Percentiles rank a stretch among this genome's conserved stretches.
phyloP scores from a whole-genome alignment of 2,329 filamentous ascomycete species.

The Xylariales sp. region DNA sequence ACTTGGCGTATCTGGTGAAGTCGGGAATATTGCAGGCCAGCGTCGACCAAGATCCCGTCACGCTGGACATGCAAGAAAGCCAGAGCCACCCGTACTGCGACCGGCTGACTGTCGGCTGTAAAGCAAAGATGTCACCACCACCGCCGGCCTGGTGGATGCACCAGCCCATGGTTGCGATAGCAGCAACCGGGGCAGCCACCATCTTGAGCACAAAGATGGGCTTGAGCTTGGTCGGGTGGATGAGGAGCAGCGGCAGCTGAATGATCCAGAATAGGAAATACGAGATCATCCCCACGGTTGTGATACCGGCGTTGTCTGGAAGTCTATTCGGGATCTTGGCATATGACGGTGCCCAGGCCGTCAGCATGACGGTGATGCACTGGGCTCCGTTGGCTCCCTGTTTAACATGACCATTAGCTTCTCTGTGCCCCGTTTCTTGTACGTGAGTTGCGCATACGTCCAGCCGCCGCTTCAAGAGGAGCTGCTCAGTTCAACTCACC shows the following conservation, averaged over 20 bases:
- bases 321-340: slow-evolving; percentile 48
- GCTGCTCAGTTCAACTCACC: slow-evolving; percentile 9
- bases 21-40: slow-evolving; percentile 49
- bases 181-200: slow-evolving; percentile 50
- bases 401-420: too few relatives aligned
- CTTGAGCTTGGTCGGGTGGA: slow-evolving; percentile 26
- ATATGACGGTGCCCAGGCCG: slow-evolving; percentile 51
- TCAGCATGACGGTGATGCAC: slow-evolving; percentile 35
- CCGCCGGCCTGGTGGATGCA: slow-evolving; percentile 53
- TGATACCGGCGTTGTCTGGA: slow-evolving; percentile 44
- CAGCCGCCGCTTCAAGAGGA: neutral
- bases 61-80: slow-evolving; percentile 37
- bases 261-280: slow-evolving; percentile 49
- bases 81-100: slow-evolving; percentile 50
- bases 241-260: slow-evolving; percentile 24
- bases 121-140: slow-evolving; percentile 34
- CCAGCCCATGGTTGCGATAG: slow-evolving; percentile 61
- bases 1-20: slow-evolving; percentile 41
- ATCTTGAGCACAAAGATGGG: slow-evolving; percentile 47
- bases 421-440: neutral
- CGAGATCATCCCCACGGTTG: slow-evolving; percentile 46
- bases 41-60: slow-evolving; percentile 38
- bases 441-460: neutral
- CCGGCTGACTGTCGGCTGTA: slow-evolving; percentile 28
- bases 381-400: slow-evolving; percentile 59